Evolutionary conservation across 768 basidiomycete species (phyloP), one percentile per base, ranked within the genome.

Genomic region (Saitozyma sp.): DNA sequence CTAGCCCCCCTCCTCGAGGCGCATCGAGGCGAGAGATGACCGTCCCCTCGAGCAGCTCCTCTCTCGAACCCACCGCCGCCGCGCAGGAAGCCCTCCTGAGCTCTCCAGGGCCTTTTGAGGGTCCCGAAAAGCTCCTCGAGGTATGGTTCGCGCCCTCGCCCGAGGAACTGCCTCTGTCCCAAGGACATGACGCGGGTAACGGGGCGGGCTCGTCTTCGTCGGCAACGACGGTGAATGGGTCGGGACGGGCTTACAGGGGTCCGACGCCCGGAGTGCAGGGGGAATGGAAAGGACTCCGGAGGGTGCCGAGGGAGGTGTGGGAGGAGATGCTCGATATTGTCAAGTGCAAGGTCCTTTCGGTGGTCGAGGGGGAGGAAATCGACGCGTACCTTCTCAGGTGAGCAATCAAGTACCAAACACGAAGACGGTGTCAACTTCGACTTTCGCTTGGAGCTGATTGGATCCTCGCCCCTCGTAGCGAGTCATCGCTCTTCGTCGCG

Each of bases 311-410:
- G 62, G 79, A 83, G 39, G 82, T 89, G 40, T 99, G 96, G 96
- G 93, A 96, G 81, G 90, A 91, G 62, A 96, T 99, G 92, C 86
- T 99, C 63, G 88, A 88, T 80, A 90, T 95, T 67, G 96, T 99
- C 77, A 88, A 90, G 77, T 99, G 96, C 84, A 91, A 96, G 76
- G 90, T 98, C 45, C 85, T 99, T 78, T 95, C 88, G 76, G 87
- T 90, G 59, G 84, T 96, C 50, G 84, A 90, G 75, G 96, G 95
- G 62, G 81, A 84, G n/a, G 91, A 95, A 70, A 86, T 88, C 67
- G 96, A 98, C 75, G 95, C 96, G 29, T 99, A 98, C 83, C 84
- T 99, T 46, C 83, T 99, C 64, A 96, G 93, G 96, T 95, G 67
- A 69, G 86, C 19, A 41, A 46, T 56, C 42, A 19, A 39, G n/a